Evolutionary conservation across 73 alveolate species (phyloP).

Genomic region (Paraurostyla sp.): DNA sequence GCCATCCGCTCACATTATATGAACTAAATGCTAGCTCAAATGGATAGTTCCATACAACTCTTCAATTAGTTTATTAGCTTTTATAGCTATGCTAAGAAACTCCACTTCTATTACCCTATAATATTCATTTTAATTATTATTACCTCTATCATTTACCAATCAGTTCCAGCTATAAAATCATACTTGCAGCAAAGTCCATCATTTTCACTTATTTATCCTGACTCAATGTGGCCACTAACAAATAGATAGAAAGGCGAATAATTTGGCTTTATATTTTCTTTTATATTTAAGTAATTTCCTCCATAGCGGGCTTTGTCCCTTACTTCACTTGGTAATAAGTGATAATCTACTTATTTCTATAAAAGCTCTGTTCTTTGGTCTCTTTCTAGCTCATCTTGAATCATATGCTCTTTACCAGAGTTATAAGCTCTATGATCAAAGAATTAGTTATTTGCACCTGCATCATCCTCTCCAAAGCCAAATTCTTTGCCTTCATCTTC

Average conservation of each 20-base stretch:
- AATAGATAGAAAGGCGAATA: conserved; percentile 54
- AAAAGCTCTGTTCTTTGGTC: background rate
- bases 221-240: conserved; percentile 85
- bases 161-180: conserved; percentile 87
- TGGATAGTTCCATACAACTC: conserved; percentile 85
- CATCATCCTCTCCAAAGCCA: background rate
- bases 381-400: background rate
- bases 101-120: conserved; percentile 82
- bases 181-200: conserved; percentile 83
- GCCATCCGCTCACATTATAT: conserved; percentile 90
- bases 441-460: conserved; percentile 21
- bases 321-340: background rate
- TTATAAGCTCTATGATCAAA: conserved; percentile 5
- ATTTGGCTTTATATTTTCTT: background rate
- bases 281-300: conserved; percentile 17
- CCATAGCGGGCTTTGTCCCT: conserved; percentile 36
- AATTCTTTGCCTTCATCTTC: conserved; percentile 20
- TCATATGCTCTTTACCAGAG: background rate
- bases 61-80: conserved; percentile 77
- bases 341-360: conserved; percentile 28
- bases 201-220: conserved; percentile 75
- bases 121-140: background rate
- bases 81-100: conserved; percentile 84
- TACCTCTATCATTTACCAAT: conserved; percentile 76
- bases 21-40: conserved; percentile 85